A percentile compares a stretch with the other conserved stretches of the same genome.
phyloP scores from a whole-genome alignment of 2,329 filamentous ascomycete genomes.

The Sclerotinia spermophila region DNA sequence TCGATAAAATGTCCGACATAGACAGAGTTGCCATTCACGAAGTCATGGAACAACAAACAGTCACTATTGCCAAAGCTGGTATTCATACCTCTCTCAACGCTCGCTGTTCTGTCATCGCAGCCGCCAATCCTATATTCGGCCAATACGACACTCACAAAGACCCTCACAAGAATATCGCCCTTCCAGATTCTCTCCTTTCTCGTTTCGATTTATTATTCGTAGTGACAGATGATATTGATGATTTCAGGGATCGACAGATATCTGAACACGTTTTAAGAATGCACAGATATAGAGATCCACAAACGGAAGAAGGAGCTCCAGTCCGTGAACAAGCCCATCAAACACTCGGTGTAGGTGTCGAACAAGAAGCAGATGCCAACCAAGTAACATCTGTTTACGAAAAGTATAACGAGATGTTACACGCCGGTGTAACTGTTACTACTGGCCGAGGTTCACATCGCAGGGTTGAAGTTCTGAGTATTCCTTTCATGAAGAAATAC shows the following conservation, averaged over 20 bases:
- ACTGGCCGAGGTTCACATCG: constrained; percentile 70
- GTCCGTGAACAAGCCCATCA: constrained; percentile 85
- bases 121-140: constrained; percentile 95
- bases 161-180: constrained; percentile 95
- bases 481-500: constrained; percentile 99
- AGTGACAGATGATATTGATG: constrained; percentile 97
- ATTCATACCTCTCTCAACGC: constrained; percentile 98
- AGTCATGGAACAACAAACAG: constrained; percentile 99
- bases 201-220: constrained; percentile 98
- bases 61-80: constrained; percentile 97
- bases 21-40: constrained; percentile 98
- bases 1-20: constrained; percentile 99
- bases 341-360: constrained; percentile 80
- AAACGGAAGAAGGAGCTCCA: constrained; percentile 89
- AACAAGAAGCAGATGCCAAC: constrained; percentile 69
- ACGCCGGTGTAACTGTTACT: constrained; percentile 80
- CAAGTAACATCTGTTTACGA: constrained; percentile 85
- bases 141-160: constrained; percentile 99
- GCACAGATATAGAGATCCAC: constrained; percentile 91
- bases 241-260: constrained; percentile 82
- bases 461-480: constrained; percentile 84
- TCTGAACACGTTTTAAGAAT: constrained; percentile 97
- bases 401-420: constrained; percentile 94
- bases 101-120: constrained; percentile 91
- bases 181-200: constrained; percentile 92